Base-by-base conservation (phyloP, 257 asterid species). In the Salvia rosmarinus region DNA sequence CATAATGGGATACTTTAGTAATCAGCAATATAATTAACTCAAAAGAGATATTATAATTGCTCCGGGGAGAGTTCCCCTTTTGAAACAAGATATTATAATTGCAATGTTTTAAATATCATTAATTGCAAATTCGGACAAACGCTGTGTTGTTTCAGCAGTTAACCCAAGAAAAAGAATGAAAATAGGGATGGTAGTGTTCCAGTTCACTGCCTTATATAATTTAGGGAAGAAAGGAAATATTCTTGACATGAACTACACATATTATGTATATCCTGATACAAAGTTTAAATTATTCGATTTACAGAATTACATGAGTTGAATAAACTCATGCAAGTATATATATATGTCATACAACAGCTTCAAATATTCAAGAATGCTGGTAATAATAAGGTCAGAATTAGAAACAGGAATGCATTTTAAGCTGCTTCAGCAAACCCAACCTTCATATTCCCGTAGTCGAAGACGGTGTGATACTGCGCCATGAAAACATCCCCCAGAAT, bases 381-480 rank as follows among this genome's bases (percentile, higher is more conserved):
- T 49, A 39, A 73, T 37, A 14, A 50, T 3, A 16, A 63, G 49
- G 16, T 6, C 28, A 19, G 34, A 5, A 1, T 71, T 6, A 25
- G 60, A 71, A 25, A 39, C 35, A 52, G 34, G 25, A 16, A 54
- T 2, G 42, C 32, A 67, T 13, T 83, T 37, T 78, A 90, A 63
- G 96, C 89, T 71, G 93, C 91, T 80, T 86, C 88, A 12, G 97
- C 92, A 50, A 89, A 90, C n/a, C 95, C 97, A 58, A 90, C 87
- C 77, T 77, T 80, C 87, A 79, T 19, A 8, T 90, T 83, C 39
- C 87, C 97, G 21, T 79, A 89, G 65, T 90, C 97, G 28, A 90
- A 90, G 71, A 90, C 92, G 0, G 92, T 88, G 79, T 90, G 96
- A 70, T 87, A 90, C 32, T 51, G 85, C 3, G 96, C 96, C 95